Base-by-base conservation (phyloP, 1,284 basidiomycete genomes). In the Schizophyllum amplum region DNA sequence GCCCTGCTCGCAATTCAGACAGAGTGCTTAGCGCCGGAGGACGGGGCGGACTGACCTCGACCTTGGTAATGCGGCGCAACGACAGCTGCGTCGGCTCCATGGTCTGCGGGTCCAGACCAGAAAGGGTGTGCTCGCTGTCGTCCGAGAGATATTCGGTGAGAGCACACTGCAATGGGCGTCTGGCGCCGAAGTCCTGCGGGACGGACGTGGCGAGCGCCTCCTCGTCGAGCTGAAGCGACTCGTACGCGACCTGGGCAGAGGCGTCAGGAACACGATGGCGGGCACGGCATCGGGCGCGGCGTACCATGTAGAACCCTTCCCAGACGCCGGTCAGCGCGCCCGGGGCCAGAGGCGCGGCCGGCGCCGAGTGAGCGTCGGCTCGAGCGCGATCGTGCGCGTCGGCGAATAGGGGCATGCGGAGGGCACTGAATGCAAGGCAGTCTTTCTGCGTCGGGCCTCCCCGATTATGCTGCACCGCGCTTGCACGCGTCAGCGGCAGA, bases 221-320 rank as follows among this genome's bases (percentile, higher is more conserved):
- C 24, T 17, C 22, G 24, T 56, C 53, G 20, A 22, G 52, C 24
- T 54, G 25, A 5, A 5, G 5, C 5, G n/a, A n/a, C 5, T 20
- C 22, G 5, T 5, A 49, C 6, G 17, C 5, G 6, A 7, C 17
- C 6, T n/a, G 5, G 7, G n/a, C 22, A 49, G 5, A 5, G 7
- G 47, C n/a, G 7, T n/a, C n/a, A 5, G 17, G n/a, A n/a, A 5
- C 22, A 49, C 27, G 13, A 13, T 33, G 47, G 47, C 7, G 22
- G 59, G 56, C 51, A 52, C 47, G 51, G 55, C 49, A 61, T 11
- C n/a, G 42, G 11, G 42, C 42, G 42, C 11, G 11, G 42, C 65
- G 64, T 61, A 82, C 82, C 77, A 80, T 79, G 64, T 75, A 79
- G 53, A 69, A 72, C 1, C 82, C 82, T 66, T 83, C 77, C 82